Base-by-base conservation (phyloP, 73 alveolate genomes). In the Stentor coeruleus region DNA sequence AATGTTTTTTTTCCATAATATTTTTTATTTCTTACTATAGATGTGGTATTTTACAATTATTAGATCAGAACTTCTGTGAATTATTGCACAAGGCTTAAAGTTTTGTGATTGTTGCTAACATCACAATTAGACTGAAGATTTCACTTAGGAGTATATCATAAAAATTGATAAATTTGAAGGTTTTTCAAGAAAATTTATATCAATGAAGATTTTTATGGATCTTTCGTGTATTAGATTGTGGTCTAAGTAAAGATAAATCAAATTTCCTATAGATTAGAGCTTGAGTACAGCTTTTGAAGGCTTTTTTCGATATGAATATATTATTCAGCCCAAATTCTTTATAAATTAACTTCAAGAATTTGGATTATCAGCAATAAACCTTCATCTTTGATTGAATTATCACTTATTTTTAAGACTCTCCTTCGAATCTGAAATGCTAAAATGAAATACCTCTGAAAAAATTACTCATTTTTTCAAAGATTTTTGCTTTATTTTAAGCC, bases 21-120 rank as follows among this genome's bases (percentile, higher is more conserved):
- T n/a, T n/a, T n/a, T n/a, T n/a, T n/a, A n/a, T n/a, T n/a, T n/a
- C n/a, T n/a, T n/a, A n/a, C n/a, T n/a, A n/a, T n/a, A n/a, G n/a
- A n/a, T n/a, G n/a, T n/a, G n/a, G n/a, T n/a, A n/a, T n/a, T n/a
- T n/a, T n/a, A n/a, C n/a, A n/a, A n/a, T n/a, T n/a, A n/a, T n/a
- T n/a, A n/a, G n/a, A n/a, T n/a, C n/a, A n/a, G n/a, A n/a, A 57
- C 73, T 57, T 57, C 73, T n/a, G 73, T 57, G 28, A 31, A 57
- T n/a, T n/a, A 57, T 57, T 31, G 35, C 0, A 31, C 73, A 57
- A 57, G 73, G 2, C 73, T 57, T 20, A 57, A 31, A 31, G 73
- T 31, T 57, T 57, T 57, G 15, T 31, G 15, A 2, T 57, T n/a
- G 28, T n/a, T 20, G 28, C 73, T 57, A 2, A 57, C 28, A 2